Base-by-base conservation (phyloP, 2,329 filamentous ascomycete genomes). In the Ophiostoma triangulosporum region DNA sequence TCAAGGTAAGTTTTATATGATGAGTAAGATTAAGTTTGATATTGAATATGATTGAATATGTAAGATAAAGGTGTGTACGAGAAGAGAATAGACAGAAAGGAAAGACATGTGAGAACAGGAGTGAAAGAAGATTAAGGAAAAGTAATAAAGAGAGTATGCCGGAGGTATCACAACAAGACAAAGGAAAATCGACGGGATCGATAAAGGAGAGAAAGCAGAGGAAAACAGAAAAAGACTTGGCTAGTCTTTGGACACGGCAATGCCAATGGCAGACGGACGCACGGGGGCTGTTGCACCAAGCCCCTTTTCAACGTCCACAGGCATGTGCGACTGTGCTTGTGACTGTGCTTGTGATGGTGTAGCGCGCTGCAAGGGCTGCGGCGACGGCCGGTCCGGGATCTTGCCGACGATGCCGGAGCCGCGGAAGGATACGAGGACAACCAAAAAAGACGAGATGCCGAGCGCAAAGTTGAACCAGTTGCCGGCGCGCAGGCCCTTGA, bases 401-500 rank as follows among this genome's bases (percentile, higher is more conserved):
- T 53, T 54, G 52, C 77, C 76, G 6, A 79, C 69, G 48, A 78
- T 71, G 4, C 76, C 76, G 32, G 74, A 71, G 7, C 73, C 72
- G 9, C 74, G 68, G 56, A 80, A 79, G 0, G 71, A 70, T 2
- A 73, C 59, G 8, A 69, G 59, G 0, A 78, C 73, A 7, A 78
- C 63, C 1, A 60, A 45, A 24, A 77, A 60, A 0, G 73, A 71
- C 17, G 64, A 58, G 2, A 74, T 48, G 0, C 70, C 71, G 11
- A 78, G 65, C 2, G 64, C 73, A 59, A 76, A 74, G 59, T 76
- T 75, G 60, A 75, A 70, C 73, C 75, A 80, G 29, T 68, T 68
- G 2, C 69, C 76, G 0, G 72, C 73, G 35, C 74, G 67, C 4
- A 80, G 59, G 1, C 76, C 75, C 12, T 61, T 60, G 6, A 79